phyloP scores from a whole-genome alignment of 202 grass and related monocot species.

The Schoenoplectus tabernaemontani region DNA sequence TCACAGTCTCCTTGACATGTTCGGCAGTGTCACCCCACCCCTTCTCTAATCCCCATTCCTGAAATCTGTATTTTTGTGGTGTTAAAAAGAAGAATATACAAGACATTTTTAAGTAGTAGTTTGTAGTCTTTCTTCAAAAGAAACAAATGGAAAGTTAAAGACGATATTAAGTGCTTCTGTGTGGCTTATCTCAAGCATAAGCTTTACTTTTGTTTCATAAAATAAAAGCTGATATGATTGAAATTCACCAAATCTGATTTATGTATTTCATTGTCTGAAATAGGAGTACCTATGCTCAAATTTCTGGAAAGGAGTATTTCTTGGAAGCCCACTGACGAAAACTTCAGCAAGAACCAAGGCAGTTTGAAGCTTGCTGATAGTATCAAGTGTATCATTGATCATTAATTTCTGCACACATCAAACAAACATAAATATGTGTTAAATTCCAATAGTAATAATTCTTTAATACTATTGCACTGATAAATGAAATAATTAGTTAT shows the following conservation, averaged over 20 bases:
- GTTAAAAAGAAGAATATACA: neutral
- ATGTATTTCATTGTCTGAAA: neutral
- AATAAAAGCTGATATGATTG: neutral
- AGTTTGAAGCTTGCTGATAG: constrained; percentile 80
- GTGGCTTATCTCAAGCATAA: neutral
- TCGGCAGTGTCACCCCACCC: constrained; percentile 84
- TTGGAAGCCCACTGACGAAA: constrained; percentile 52
- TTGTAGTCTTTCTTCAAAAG: neutral
- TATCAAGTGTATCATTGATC: constrained; percentile 58
- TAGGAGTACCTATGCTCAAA: constrained; percentile 66
- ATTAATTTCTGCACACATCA: constrained; percentile 66
- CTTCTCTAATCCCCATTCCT: constrained; percentile 92
- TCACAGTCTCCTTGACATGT: constrained; percentile 70
- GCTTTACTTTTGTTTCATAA: neutral
- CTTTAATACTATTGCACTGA: neutral
- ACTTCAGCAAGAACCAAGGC: constrained; percentile 80
- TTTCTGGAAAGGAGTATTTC: constrained; percentile 66
- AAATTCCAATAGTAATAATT: neutral
- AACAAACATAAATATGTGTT: neutral
- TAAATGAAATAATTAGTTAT: neutral
- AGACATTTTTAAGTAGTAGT: neutral
- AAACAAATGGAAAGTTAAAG: neutral
- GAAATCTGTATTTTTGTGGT: constrained; percentile 44
- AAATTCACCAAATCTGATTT: neutral
- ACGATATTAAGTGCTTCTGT: neutral